These are phyloP conservation scores for Stenogyne calaminthoides DNA, from an alignment of 305 asterid species.

Conservation along the genomic window DNA sequence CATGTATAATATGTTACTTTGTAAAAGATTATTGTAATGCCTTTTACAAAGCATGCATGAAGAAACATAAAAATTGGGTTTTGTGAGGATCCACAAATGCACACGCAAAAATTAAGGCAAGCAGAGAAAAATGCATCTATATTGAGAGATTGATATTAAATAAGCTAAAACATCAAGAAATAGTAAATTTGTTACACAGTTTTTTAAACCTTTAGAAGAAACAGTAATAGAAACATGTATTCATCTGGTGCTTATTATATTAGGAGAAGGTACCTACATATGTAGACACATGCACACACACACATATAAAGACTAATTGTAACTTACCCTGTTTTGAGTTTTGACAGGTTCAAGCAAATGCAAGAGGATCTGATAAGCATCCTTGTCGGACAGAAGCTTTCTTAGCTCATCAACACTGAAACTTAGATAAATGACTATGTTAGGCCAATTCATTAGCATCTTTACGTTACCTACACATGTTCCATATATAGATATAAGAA, in stretches of 20 bases:
- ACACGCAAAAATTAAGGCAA: neutral
- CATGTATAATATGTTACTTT: constrained; percentile 5
- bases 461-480: neutral
- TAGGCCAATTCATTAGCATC: neutral
- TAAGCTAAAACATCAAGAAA: neutral
- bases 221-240: neutral
- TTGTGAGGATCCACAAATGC: neutral
- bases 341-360: constrained; percentile 81
- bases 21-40: neutral
- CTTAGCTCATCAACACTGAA: constrained; percentile 80
- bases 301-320: neutral
- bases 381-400: constrained; percentile 71
- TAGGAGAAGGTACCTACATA: neutral
- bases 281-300: too few species aligned
- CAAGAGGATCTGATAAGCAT: constrained; percentile 65
- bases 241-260: neutral
- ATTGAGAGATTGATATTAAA: constrained; percentile 11
- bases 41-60: constrained; percentile 10
- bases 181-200: neutral
- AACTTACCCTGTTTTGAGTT: constrained; percentile 72
- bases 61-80: neutral
- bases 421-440: constrained; percentile 1
- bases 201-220: constrained; percentile 4
- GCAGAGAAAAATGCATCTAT: neutral
- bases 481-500: neutral